Conservation (phyloP, 2,329 filamentous ascomycete species). For the Falciphora oryzae region DNA sequence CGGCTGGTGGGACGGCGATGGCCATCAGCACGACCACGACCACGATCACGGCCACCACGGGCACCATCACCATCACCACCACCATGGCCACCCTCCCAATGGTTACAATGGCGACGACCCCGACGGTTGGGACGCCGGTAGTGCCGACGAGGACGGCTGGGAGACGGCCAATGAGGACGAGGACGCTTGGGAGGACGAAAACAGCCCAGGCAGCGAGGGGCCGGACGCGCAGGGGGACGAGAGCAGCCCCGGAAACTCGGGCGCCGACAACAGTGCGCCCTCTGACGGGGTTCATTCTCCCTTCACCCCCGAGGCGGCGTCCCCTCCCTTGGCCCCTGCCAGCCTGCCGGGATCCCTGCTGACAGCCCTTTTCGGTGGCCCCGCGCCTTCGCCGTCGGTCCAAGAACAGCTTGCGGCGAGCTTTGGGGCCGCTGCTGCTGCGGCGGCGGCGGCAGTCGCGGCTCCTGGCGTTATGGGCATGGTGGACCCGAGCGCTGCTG, state of each 20-base stretch:
- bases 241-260: too few relatives aligned
- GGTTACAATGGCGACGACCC: neutral
- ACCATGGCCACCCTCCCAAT: neutral
- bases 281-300: too few relatives aligned
- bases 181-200: neutral
- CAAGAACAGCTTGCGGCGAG: too few relatives aligned
- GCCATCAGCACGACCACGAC: neutral
- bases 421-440: neutral
- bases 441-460: neutral
- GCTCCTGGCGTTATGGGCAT: too few relatives aligned
- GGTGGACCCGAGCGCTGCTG: too few relatives aligned
- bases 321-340: neutral
- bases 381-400: too few relatives aligned
- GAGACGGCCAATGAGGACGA: conserved; percentile 10
- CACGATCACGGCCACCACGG: neutral
- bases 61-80: conserved; percentile 3
- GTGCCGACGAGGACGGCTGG: conserved; percentile 8
- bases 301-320: neutral
- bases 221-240: too few relatives aligned
- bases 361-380: too few relatives aligned
- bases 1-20: conserved; percentile 9
- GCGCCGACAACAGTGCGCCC: too few relatives aligned
- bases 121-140: neutral
- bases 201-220: neutral
- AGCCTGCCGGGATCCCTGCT: neutral